A percentile compares a stretch with the other conserved stretches of the same genome.
These are phyloP conservation scores for Pythium insidiosum DNA, from an alignment of 352 stramenopile genomes.

Conservation along the genomic window DNA sequence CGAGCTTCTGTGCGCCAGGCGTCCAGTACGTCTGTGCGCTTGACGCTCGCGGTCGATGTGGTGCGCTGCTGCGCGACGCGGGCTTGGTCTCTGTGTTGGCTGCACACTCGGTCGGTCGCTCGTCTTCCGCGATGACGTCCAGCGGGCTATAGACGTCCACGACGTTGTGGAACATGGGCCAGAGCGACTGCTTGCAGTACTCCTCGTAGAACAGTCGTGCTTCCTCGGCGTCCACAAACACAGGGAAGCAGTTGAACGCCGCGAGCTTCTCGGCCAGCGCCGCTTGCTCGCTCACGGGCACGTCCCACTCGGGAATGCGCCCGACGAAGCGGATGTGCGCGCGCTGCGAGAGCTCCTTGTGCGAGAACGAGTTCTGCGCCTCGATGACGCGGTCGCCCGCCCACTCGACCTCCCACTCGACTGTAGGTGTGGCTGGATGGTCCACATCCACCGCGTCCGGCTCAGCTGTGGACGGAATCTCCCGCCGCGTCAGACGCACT, in stretches of 20 bases:
- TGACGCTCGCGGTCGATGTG: no score
- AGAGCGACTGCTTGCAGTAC: constrained; percentile 97
- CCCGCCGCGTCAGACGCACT: constrained; percentile 25
- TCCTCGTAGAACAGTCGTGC: constrained; percentile 81
- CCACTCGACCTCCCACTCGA: constrained; percentile 55
- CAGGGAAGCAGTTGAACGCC: constrained; percentile 59
- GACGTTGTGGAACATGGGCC: constrained; percentile 96
- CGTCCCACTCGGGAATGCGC: constrained; percentile 39
- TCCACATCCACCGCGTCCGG: neutral
- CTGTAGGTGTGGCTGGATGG: neutral
- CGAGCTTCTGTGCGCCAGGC: constrained; percentile 49
- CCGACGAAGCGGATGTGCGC: constrained; percentile 72
- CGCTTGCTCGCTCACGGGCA: constrained; percentile 38
- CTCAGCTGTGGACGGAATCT: constrained; percentile 1
- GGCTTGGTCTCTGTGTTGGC: no score
- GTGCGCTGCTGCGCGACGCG: no score
- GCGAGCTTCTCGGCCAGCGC: constrained; percentile 37
- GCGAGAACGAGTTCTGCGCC: constrained; percentile 64
- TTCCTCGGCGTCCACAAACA: constrained; percentile 46
- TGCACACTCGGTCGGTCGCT: no score
- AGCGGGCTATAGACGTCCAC: constrained; percentile 83
- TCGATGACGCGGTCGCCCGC: constrained; percentile 68
- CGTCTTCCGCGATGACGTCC: constrained; percentile 44
- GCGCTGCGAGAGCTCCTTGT: constrained; percentile 56
- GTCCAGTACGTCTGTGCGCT: constrained; percentile 50